These are phyloP conservation scores for Mycena haematopus DNA, from an alignment of 768 basidiomycete genomes.

Conservation along the genomic window DNA sequence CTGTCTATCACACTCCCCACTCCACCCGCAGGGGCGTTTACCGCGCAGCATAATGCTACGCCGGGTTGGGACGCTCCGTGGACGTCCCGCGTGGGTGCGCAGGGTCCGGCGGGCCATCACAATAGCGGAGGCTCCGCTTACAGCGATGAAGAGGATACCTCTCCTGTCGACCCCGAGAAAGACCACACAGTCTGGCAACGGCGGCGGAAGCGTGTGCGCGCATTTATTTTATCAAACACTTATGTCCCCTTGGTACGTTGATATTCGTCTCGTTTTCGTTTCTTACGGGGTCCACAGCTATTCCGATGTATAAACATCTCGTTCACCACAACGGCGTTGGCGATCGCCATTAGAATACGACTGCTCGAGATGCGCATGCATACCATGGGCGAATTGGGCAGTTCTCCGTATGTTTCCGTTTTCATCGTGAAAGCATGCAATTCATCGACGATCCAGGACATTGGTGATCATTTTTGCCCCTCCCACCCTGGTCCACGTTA, in stretches of 20 bases:
- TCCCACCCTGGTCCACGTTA: constrained; percentile 82
- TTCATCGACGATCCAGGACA: constrained; percentile 50
- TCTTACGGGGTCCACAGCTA: constrained; percentile 52
- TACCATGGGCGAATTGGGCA: constrained; percentile 77
- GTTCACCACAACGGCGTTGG: constrained; percentile 81
- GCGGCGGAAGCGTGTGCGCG: constrained; percentile 57
- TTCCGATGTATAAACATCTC: constrained; percentile 86
- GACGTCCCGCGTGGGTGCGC: constrained; percentile 53
- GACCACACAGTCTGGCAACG: constrained; percentile 38
- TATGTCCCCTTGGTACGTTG: constrained; percentile 79
- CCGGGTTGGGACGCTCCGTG: constrained; percentile 76
- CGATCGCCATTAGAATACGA: constrained; percentile 79
- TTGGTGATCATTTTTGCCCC: constrained; percentile 88
- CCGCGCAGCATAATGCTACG: constrained; percentile 59
- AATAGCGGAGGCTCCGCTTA: constrained; percentile 38
- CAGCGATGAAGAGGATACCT: constrained; percentile 36
- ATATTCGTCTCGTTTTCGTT: constrained; percentile 3
- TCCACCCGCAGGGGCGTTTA: constrained; percentile 51
- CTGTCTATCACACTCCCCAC: constrained; percentile 44
- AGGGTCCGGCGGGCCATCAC: constrained; percentile 43
- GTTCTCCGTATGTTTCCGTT: constrained; percentile 65
- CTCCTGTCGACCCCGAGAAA: constrained; percentile 36
- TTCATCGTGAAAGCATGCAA: constrained; percentile 1
- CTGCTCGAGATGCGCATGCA: constrained; percentile 54
- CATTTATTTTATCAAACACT: constrained; percentile 74